A percentile compares a stretch with the other conserved stretches of the same genome.
Conservation (phyloP, 306 rosid genomes). For the Coriaria nepalensis region DNA sequence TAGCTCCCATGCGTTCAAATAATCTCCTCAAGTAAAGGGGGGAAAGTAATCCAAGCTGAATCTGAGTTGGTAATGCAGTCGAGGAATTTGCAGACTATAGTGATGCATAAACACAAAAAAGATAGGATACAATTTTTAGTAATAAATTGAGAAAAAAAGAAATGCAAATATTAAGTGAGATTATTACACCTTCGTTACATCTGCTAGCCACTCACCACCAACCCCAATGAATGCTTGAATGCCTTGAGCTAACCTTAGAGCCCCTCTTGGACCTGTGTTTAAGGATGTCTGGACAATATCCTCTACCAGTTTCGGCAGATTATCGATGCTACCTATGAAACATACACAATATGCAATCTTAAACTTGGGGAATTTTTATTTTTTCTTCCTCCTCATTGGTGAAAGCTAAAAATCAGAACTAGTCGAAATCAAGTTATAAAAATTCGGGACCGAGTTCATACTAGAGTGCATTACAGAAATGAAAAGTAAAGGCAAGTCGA, state of each 20-base stretch:
- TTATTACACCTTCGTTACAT: slow-evolving; percentile 43
- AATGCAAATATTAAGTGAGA: too few relatives aligned
- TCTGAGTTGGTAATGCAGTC: slow-evolving; percentile 44
- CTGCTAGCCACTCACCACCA: slow-evolving; percentile 85
- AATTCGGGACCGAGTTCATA: too few relatives aligned
- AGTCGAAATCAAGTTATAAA: too few relatives aligned
- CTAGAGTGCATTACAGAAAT: background rate
- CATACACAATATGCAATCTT: slow-evolving; percentile 8
- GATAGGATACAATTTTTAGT: background rate
- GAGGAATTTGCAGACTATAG: slow-evolving; percentile 59
- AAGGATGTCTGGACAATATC: slow-evolving; percentile 80
- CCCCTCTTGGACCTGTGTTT: slow-evolving; percentile 81
- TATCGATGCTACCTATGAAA: slow-evolving; percentile 46
- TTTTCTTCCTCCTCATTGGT: background rate
- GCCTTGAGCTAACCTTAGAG: slow-evolving; percentile 73
- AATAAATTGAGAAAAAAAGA: background rate
- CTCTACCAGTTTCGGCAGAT: slow-evolving; percentile 76
- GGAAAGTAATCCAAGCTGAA: slow-evolving; percentile 73
- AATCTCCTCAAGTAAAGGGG: slow-evolving; percentile 72
- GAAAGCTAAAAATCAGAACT: background rate
- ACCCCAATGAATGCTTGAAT: slow-evolving; percentile 80
- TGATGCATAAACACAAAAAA: slow-evolving; percentile 8
- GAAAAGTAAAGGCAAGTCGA: background rate
- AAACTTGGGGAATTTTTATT: slow-evolving; percentile 1
- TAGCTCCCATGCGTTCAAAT: slow-evolving; percentile 94